Conservation (phyloP, 306 rosid species). For the Luffa acutangula region DNA sequence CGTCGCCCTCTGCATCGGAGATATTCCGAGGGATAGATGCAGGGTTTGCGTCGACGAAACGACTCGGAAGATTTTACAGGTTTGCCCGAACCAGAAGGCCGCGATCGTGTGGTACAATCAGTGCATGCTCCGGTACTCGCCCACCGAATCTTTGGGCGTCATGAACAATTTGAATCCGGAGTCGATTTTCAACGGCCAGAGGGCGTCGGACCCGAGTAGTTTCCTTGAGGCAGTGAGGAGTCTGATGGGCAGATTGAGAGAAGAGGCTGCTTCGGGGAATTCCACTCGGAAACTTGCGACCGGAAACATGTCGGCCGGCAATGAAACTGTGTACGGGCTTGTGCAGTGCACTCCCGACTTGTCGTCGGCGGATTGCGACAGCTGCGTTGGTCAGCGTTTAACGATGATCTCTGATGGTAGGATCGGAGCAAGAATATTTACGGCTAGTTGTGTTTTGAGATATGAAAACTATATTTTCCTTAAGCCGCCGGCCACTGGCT, state of each 20-base stretch:
- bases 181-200: background rate
- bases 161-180: background rate
- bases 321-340: background rate
- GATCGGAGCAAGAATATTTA: background rate
- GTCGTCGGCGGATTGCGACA: background rate
- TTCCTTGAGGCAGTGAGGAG: background rate
- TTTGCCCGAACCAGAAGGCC: background rate
- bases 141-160: background rate
- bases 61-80: background rate
- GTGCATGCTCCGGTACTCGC: background rate
- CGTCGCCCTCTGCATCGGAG: constrained; percentile 22
- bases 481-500: background rate
- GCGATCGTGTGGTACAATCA: background rate
- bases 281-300: background rate
- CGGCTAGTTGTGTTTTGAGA: constrained; percentile 3
- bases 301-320: background rate
- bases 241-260: background rate
- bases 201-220: background rate
- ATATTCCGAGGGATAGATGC: background rate
- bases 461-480: background rate
- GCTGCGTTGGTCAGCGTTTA: background rate
- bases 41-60: constrained; percentile 7
- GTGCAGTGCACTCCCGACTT: constrained; percentile 11
- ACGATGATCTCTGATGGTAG: background rate
- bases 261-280: background rate